Conservation (phyloP, 2,329 filamentous ascomycete species). For the Pseudopyricularia javanii region DNA sequence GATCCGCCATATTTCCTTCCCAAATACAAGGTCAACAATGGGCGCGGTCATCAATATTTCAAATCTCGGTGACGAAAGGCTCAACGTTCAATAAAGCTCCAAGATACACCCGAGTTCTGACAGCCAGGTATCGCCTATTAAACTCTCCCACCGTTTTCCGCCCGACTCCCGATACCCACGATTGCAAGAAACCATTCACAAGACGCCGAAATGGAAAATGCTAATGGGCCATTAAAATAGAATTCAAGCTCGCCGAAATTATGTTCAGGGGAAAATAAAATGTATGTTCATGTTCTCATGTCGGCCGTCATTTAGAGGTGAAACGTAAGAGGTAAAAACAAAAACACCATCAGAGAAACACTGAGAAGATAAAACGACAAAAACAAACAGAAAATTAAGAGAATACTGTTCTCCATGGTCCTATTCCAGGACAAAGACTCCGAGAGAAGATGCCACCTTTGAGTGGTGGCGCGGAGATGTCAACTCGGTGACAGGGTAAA, state of each 20-base stretch:
- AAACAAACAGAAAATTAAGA: slow-evolving; percentile 1
- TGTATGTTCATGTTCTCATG: background rate
- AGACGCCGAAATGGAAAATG: background rate
- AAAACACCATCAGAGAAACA: slow-evolving; percentile 1
- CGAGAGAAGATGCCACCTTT: background rate
- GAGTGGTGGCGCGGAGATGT: background rate
- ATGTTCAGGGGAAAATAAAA: background rate
- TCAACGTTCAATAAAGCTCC: too few species aligned
- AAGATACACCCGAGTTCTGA: too few species aligned
- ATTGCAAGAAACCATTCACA: background rate
- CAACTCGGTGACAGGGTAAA: background rate
- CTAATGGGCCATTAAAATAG: background rate
- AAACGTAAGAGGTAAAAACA: slow-evolving; percentile 3
- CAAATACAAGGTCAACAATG: too few species aligned
- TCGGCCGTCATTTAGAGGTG: background rate
- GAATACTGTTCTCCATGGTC: background rate
- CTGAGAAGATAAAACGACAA: slow-evolving; percentile 3
- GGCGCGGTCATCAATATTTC: too few species aligned
- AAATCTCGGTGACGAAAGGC: too few species aligned
- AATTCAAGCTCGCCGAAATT: background rate
- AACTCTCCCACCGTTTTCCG: background rate
- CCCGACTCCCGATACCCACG: background rate
- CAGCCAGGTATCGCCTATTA: background rate
- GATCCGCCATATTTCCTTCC: too few species aligned
- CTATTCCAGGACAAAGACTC: background rate